Evolutionary conservation across 768 basidiomycete genomes (phyloP).

Genomic region (Auricularia cornea): DNA sequence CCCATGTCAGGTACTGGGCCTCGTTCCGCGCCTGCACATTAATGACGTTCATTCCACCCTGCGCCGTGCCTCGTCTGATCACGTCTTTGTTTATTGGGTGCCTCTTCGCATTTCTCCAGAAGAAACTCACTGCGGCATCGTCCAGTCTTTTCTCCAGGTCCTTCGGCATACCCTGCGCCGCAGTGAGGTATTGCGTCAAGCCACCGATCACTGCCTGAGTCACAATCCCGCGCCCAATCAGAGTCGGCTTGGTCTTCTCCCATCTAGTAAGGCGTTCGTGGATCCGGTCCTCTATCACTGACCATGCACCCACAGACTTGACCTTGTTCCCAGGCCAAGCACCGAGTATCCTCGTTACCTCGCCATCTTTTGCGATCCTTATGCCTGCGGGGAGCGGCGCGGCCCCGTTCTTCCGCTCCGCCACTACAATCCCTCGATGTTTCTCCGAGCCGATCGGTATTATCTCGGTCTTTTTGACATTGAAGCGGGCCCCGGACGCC

Average conservation of each 20-base stretch:
- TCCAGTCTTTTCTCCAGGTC: neutral
- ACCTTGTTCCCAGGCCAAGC: neutral
- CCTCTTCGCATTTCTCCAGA: neutral
- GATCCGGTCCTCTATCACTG: neutral
- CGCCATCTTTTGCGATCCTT: too few species aligned
- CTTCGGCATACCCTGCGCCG: neutral
- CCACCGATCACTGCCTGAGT: neutral
- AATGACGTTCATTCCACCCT: neutral
- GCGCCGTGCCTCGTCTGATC: neutral
- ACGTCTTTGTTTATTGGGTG: neutral
- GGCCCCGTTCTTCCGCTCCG: neutral
- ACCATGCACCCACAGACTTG: too few species aligned
- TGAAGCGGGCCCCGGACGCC: neutral
- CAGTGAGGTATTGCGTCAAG: neutral
- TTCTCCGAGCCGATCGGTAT: neutral
- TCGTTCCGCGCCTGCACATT: neutral
- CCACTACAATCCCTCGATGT: neutral
- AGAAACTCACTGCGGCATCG: neutral
- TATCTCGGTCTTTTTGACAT: neutral
- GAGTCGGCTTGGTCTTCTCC: neutral
- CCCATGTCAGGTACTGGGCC: neutral
- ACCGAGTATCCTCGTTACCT: constrained; percentile 9
- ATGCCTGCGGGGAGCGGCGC: neutral
- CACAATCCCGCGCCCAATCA: neutral
- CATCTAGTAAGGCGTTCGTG: constrained; percentile 2